phyloP scores from a whole-genome alignment of 768 basidiomycete species.

The Boletus tomentosulus region DNA sequence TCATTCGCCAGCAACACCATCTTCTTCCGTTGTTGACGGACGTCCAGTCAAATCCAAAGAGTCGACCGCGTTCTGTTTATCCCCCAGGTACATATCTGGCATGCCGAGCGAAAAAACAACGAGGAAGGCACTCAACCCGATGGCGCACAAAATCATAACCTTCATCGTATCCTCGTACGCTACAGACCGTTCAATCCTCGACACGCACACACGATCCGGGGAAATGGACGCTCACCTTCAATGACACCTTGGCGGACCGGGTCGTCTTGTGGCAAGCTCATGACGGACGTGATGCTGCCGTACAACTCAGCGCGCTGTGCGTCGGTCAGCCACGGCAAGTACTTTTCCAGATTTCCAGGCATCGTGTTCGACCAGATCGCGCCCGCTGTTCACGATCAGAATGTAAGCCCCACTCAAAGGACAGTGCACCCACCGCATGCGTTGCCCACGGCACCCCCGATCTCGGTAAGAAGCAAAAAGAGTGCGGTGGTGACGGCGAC shows the following conservation, averaged over 20 bases:
- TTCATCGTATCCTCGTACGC: conserved; percentile 58
- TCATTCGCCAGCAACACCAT: neutral
- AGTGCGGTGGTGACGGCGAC: conserved; percentile 66
- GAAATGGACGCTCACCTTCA: conserved; percentile 33
- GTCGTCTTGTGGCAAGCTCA: conserved; percentile 43
- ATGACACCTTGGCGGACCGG: conserved; percentile 66
- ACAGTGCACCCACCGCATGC: conserved; percentile 44
- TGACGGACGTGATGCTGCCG: conserved; percentile 52
- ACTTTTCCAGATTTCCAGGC: conserved; percentile 53
- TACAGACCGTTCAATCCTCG: conserved; percentile 9
- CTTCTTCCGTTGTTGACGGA: neutral
- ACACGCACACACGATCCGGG: too few species aligned
- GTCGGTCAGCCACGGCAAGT: conserved; percentile 49
- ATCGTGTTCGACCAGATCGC: conserved; percentile 64
- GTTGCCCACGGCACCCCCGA: conserved; percentile 63
- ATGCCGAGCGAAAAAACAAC: conserved; percentile 55
- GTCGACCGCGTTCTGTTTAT: conserved; percentile 69
- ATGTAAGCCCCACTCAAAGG: conserved; percentile 1
- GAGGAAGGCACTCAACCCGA: conserved; percentile 52
- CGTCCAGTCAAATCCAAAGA: conserved; percentile 19
- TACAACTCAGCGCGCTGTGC: conserved; percentile 45
- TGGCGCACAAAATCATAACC: conserved; percentile 51
- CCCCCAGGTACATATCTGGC: conserved; percentile 64
- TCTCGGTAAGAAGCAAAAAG: conserved; percentile 64
- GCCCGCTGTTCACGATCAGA: conserved; percentile 38